Percentiles rank a stretch among this genome's conserved stretches.
Evolutionary conservation across 208 protist species (phyloP).

Genomic region (Trypanosomatidae sp.): DNA sequence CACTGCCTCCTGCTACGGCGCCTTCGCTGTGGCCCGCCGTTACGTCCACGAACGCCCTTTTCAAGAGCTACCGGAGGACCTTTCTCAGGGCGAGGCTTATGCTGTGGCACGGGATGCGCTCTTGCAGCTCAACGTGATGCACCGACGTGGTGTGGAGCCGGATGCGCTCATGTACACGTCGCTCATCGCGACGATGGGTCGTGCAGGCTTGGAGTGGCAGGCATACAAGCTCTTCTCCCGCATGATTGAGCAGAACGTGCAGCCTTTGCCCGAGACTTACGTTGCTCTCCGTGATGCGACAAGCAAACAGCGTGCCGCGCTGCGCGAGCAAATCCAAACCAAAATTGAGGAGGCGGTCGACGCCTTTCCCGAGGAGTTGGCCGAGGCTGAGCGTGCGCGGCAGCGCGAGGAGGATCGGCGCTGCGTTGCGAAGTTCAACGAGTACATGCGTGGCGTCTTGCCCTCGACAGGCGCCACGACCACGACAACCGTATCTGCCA

Average conservation of each 20-base stretch:
- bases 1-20: neutral
- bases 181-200: constrained; percentile 91
- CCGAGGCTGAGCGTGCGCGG: constrained; percentile 51
- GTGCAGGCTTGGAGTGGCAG: constrained; percentile 88
- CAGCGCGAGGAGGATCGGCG: constrained; percentile 68
- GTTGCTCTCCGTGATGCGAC: constrained; percentile 86
- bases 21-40: constrained; percentile 8
- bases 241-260: constrained; percentile 87
- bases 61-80: constrained; percentile 48
- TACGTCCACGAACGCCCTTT: constrained; percentile 69
- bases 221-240: constrained; percentile 94
- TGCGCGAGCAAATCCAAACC: constrained; percentile 78
- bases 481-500: neutral
- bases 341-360: constrained; percentile 85
- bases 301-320: constrained; percentile 32
- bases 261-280: constrained; percentile 91
- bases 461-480: constrained; percentile 26
- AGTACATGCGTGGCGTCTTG: constrained; percentile 77
- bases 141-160: constrained; percentile 83
- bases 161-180: constrained; percentile 93
- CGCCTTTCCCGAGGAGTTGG: constrained; percentile 73
- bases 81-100: constrained; percentile 63
- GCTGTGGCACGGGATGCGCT: constrained; percentile 77
- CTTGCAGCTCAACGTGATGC: constrained; percentile 92
- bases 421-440: constrained; percentile 82